Base-by-base conservation (phyloP, 768 basidiomycete genomes). In the Gloeophyllum trabeum region DNA sequence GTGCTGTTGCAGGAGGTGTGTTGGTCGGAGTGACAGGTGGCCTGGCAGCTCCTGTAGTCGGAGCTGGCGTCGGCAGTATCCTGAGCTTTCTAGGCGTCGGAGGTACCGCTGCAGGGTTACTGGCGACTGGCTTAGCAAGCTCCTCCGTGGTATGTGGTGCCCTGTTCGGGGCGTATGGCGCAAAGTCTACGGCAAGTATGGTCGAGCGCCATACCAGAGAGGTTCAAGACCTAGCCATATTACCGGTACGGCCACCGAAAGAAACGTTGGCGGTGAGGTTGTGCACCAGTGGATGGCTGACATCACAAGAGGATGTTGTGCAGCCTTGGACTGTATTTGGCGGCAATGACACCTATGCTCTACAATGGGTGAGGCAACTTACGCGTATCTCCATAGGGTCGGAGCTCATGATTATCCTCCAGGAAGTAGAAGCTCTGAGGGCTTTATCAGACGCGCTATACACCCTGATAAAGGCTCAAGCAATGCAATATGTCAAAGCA, bases 21-120 rank as follows among this genome's bases (percentile, higher is more conserved):
- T 58, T 76, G 24, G 55, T 76, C 12, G 76, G 74, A 3, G 62
- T 76, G 19, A 75, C 74, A n/a, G 76, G 75, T 36, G 75, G 76
- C 13, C 62, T 76, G 6, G 75, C 73, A 2, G 75, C 75, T 6
- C 75, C 75, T 12, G 48, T 77, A 0, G 69, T 79, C 4, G 74
- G 74, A n/a, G 73, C 73, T 13, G 71, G 66, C 2, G 63, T 74
- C 14, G 58, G 64, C 2, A 65, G 67, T 14, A 49, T 75, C 4
- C 56, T 77, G 6, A 70, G 71, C 1, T 67, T 65, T 56, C 51
- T 76, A 1, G 75, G 75, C 0, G 52, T 77, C 6, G 74, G 75
- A 22, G 75, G 75, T 2, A 73, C 73, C 2, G 61, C 69, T 6
- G 61, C 65, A 6, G 73, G 74, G 4, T 50, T 75, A 42, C 56